phyloP scores from a whole-genome alignment of 1,284 basidiomycete species.

The Irpex sp. region DNA sequence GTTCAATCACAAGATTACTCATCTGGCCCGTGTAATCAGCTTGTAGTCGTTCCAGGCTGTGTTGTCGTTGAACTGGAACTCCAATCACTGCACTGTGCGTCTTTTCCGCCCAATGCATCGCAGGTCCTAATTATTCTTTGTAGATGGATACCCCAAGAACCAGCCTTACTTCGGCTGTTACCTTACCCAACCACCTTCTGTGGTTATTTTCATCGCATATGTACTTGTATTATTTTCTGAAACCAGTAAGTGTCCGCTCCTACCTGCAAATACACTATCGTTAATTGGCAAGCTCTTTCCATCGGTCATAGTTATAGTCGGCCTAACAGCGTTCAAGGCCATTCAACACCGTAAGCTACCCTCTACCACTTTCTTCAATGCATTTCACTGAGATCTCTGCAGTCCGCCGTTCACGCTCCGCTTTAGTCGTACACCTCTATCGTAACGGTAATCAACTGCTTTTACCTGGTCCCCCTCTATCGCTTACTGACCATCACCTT shows the following conservation, averaged over 20 bases:
- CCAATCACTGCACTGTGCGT: conserved; percentile 32
- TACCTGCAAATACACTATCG: background rate
- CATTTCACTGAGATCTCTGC: background rate
- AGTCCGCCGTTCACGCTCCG: conserved; percentile 33
- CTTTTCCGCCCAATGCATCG: background rate
- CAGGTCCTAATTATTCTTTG: background rate
- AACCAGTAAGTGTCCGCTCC: conserved; percentile 29
- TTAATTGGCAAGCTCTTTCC: background rate
- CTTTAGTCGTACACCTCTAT: conserved; percentile 36
- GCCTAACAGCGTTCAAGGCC: conserved; percentile 34
- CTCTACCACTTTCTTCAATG: no score
- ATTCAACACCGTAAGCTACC: conserved; percentile 33
- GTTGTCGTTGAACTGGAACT: conserved; percentile 32
- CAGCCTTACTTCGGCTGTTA: conserved; percentile 26
- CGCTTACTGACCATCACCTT: background rate
- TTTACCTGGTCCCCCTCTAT: background rate
- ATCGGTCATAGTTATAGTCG: conserved; percentile 30
- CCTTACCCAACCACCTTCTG: conserved; percentile 26
- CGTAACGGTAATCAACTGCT: conserved; percentile 30
- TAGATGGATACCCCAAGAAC: background rate
- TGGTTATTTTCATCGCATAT: conserved; percentile 36
- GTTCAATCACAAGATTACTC: background rate
- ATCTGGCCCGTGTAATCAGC: background rate
- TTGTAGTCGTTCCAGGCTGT: conserved; percentile 27
- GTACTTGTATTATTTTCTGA: conserved; percentile 36